Percentiles rank a stretch among this genome's conserved stretches.
Conservation (phyloP, 202 grass and related monocot genomes). For the Alloteropsis angusta region DNA sequence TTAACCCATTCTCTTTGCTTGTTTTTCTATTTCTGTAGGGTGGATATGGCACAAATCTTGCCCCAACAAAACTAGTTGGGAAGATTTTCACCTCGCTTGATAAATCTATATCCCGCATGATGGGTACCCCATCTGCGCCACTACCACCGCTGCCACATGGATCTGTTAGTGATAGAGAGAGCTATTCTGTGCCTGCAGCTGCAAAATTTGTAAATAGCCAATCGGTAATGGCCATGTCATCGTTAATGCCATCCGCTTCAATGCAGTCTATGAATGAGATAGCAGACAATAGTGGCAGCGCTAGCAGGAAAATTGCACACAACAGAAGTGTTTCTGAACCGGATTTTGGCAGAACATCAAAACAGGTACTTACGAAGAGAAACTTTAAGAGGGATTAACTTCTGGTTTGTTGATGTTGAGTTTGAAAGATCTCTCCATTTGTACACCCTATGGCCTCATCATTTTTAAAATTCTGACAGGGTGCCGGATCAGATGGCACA, state of each 20-base stretch:
- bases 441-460: not conserved
- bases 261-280: conserved; percentile 69
- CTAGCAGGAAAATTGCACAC: conserved; percentile 54
- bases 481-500: conserved; percentile 34
- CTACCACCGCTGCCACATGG: conserved; percentile 70
- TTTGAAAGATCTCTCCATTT: not conserved
- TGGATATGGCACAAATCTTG: conserved; percentile 83
- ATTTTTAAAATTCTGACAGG: conserved; percentile 38
- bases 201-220: conserved; percentile 85
- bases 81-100: conserved; percentile 88
- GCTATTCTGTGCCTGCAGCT: conserved; percentile 27
- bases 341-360: conserved; percentile 75
- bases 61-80: conserved; percentile 73
- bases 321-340: conserved; percentile 97
- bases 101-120: conserved; percentile 86
- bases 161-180: conserved; percentile 48
- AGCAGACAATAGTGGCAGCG: conserved; percentile 34
- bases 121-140: conserved; percentile 68
- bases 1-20: not conserved
- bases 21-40: conserved; percentile 36
- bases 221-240: conserved; percentile 78
- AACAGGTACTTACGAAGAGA: conserved; percentile 43
- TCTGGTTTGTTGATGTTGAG: not conserved
- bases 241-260: conserved; percentile 65
- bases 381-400: not conserved